Conservation (phyloP, 2,329 filamentous ascomycete genomes). For the Mollisia scopiformis region DNA sequence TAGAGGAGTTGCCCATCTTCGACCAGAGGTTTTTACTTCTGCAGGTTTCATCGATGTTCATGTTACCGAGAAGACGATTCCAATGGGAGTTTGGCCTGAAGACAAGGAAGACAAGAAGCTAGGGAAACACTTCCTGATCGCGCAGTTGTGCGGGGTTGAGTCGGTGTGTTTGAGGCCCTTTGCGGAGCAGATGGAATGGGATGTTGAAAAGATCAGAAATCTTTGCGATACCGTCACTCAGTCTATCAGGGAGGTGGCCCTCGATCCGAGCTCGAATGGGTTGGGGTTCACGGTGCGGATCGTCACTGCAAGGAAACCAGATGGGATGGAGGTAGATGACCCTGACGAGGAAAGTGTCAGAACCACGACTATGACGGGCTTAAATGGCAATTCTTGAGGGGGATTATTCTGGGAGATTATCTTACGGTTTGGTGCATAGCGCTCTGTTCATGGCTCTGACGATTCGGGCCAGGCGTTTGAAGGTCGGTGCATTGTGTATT, state of each 20-base stretch:
- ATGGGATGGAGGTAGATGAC: constrained; percentile 4
- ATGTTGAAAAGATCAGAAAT: constrained; percentile 26
- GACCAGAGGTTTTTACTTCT: constrained; percentile 32
- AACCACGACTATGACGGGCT: constrained; percentile 6
- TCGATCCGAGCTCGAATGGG: constrained; percentile 28
- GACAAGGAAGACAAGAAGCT: constrained; percentile 32
- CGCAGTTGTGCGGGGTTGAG: constrained; percentile 30
- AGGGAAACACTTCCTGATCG: constrained; percentile 32
- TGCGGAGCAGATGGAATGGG: constrained; percentile 31
- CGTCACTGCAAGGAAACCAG: constrained; percentile 33
- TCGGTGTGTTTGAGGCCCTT: constrained; percentile 30
- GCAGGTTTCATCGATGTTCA: constrained; percentile 48
- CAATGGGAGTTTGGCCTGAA: constrained; percentile 40
- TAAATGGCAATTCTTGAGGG: background rate
- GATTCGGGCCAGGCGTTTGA: constrained; percentile 8
- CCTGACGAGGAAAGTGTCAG: constrained; percentile 13
- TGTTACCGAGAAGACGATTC: constrained; percentile 30
- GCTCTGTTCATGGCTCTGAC: background rate
- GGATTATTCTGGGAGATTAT: background rate
- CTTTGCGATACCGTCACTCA: constrained; percentile 18
- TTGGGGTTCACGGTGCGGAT: constrained; percentile 27
- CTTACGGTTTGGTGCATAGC: background rate
- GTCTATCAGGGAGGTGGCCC: constrained; percentile 21
- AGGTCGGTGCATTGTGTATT: background rate
- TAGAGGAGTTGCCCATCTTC: constrained; percentile 25